Evolutionary conservation across 108 stramenopile species (phyloP), one percentile per base, ranked within the genome.

Genomic region (Thalassiosira profunda): DNA sequence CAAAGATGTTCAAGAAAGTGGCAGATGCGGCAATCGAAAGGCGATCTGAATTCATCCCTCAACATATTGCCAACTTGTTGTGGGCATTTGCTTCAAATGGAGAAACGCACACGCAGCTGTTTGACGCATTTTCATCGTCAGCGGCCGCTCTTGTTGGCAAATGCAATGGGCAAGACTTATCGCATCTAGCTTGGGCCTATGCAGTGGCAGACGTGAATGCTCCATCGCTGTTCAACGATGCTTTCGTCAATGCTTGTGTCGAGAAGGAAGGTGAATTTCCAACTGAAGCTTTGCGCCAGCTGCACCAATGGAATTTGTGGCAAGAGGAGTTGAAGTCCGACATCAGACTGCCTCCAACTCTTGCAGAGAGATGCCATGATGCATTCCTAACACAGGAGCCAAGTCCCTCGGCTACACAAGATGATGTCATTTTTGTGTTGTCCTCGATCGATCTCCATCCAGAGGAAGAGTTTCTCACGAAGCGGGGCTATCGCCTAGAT

Each of bases 161-260:
- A 36, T 69, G 53, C 28, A 52, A 29, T 7, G 53, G 72, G 44
- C 81, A 76, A 57, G 53, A 64, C n/a, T 54, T 82, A 28, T 54
- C 81, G 17, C 77, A 82, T 34, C 51, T 76, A 30, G 75, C 76
- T 1, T 82, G 75, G 81, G 70, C 76, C 1, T 77, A 70, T 23
- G 12, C 76, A 11, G 78, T 74, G 0, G 58, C 72, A 28, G 44
- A 79, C 40, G 51, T 64, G 9, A 63, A 77, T 33, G 34, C 59
- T 40, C 49, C 34, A 47, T 41, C 48, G 1, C 38, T 77, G 38
- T 74, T 74, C 42, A 70, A 57, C 36, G 55, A 56, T 17, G 41
- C 63, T 5, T 77, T 70, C 35, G 45, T 70, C 6, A 41, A 52
- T 5, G 34, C 28, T 40, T 63, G 68, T 12, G 14, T 51, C 1